Percentiles rank a stretch among this genome's conserved stretches.
These are phyloP conservation scores for Nemania bipapillata DNA, from an alignment of 2,329 filamentous ascomycete species.

Conservation along the genomic window DNA sequence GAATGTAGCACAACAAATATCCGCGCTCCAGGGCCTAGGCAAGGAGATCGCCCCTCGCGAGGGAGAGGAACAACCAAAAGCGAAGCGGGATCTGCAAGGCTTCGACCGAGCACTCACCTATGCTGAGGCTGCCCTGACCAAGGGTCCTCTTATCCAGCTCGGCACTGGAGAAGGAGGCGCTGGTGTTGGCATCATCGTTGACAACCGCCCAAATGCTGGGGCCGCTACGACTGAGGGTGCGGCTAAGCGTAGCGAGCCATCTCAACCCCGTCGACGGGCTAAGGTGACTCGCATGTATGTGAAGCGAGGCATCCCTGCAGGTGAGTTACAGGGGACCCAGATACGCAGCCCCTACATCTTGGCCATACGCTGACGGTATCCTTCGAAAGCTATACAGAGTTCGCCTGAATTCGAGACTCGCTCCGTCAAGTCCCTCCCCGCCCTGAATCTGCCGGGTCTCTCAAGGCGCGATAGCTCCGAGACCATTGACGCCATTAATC, in stretches of 20 bases:
- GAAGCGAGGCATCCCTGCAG: conserved; percentile 56
- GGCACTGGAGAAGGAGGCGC: conserved; percentile 55
- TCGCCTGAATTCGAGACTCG: conserved; percentile 45
- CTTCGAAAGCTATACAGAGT: conserved; percentile 46
- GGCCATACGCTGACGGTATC: conserved; percentile 41
- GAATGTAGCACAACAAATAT: conserved; percentile 55
- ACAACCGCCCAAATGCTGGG: conserved; percentile 45
- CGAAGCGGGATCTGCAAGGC: conserved; percentile 55
- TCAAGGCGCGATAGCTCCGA: conserved; percentile 46
- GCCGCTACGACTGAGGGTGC: conserved; percentile 28
- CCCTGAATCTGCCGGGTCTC: conserved; percentile 37
- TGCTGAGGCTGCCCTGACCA: conserved; percentile 55
- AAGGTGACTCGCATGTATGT: conserved; percentile 62
- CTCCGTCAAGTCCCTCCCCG: conserved; percentile 42
- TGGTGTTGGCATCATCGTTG: conserved; percentile 56
- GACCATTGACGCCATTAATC: conserved; percentile 57
- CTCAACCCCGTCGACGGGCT: conserved; percentile 53
- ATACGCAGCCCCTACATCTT: background rate
- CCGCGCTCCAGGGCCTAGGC: conserved; percentile 60
- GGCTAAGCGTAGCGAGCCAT: conserved; percentile 44
- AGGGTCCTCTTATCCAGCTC: conserved; percentile 55
- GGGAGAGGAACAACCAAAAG: conserved; percentile 41
- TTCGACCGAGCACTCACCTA: conserved; percentile 57
- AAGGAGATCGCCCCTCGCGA: conserved; percentile 61
- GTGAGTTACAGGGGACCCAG: conserved; percentile 50